A percentile compares a stretch with the other conserved stretches of the same genome.
Evolutionary conservation across 176 grass and related monocot species (phyloP).

Genomic region (Phyllostachys edulis): DNA sequence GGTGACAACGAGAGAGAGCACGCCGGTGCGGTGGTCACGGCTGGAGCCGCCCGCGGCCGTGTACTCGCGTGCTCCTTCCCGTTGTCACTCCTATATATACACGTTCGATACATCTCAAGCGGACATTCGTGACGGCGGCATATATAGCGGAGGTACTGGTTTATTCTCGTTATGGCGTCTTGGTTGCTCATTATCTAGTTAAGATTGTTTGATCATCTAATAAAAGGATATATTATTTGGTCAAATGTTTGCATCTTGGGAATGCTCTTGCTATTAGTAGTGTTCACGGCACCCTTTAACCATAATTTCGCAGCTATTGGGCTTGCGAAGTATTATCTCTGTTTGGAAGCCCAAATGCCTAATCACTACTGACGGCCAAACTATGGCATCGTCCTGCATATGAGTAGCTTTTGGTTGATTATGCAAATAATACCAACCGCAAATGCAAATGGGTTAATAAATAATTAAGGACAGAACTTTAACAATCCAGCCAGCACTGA

Average conservation of each 20-base stretch:
- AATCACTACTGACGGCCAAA: background rate
- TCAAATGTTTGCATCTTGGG: background rate
- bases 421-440: background rate
- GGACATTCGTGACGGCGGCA: background rate
- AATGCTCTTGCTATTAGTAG: background rate
- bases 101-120: background rate
- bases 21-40: slow-evolving; percentile 21
- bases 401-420: background rate
- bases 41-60: background rate
- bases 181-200: background rate
- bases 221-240: background rate
- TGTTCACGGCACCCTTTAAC: background rate
- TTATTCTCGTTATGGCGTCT: background rate
- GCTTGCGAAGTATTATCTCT: background rate
- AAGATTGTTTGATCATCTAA: background rate
- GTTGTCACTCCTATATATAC: background rate
- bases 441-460: background rate
- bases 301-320: background rate
- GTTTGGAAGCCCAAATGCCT: background rate
- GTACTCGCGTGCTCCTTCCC: slow-evolving; percentile 20
- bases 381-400: background rate
- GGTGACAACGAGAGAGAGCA: slow-evolving; percentile 39
- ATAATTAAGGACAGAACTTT: background rate
- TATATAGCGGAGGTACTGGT: background rate
- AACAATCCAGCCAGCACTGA: too few relatives aligned